Percentiles rank a stretch among this genome's conserved stretches.
phyloP scores from a whole-genome alignment of 2,329 filamentous ascomycete genomes.

The Elsinoe perseae region DNA sequence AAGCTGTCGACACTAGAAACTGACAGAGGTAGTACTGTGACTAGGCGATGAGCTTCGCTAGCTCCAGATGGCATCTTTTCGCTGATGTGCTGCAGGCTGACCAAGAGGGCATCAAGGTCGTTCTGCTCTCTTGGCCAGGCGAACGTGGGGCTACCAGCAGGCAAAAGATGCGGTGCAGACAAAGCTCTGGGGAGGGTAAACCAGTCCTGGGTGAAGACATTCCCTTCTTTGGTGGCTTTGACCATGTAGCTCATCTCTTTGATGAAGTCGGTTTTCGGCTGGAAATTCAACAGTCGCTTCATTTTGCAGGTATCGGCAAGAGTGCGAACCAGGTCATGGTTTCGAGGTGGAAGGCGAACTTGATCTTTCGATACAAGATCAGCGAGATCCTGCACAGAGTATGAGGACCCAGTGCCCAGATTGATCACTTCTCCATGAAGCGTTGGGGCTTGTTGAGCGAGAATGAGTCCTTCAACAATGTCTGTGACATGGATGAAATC shows the following conservation, averaged over 20 bases:
- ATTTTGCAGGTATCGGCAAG: conserved; percentile 5
- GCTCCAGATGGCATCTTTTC: neutral
- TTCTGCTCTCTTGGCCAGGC: neutral
- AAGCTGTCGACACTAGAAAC: neutral
- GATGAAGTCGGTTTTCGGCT: neutral
- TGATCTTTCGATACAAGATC: neutral
- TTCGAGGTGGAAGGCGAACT: neutral
- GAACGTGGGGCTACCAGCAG: neutral
- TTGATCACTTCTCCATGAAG: conserved; percentile 2
- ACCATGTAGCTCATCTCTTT: conserved; percentile 2
- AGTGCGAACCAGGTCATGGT: neutral
- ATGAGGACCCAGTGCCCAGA: neutral
- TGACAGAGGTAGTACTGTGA: neutral
- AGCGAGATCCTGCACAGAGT: conserved; percentile 1
- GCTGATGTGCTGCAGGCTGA: neutral
- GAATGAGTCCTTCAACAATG: conserved; percentile 1
- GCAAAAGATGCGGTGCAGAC: neutral
- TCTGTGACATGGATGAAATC: neutral
- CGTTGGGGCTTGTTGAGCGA: neutral
- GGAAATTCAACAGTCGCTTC: neutral
- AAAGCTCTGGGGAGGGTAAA: neutral
- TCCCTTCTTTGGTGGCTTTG: neutral
- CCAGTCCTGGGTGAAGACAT: neutral
- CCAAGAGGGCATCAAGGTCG: neutral
- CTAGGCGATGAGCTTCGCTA: neutral